Evolutionary conservation across 139 green algal species (phyloP), one percentile per base, ranked within the genome.

Genomic region (Picocystis salinarum): DNA sequence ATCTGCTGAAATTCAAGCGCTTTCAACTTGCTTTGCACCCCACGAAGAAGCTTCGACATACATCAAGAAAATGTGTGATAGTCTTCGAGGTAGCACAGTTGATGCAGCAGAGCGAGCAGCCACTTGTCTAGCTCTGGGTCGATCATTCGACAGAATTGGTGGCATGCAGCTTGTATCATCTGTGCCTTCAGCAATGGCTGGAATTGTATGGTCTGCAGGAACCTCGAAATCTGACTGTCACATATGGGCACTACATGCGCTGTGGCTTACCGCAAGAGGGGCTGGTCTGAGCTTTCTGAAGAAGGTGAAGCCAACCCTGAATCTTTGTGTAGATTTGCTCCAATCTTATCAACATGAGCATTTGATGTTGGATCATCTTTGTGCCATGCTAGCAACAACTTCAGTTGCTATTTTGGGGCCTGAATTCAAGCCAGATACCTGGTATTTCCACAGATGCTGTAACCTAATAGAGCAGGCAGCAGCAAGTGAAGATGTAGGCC

Each of bases 371-470:
- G 62, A 68, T 9, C 59, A 75, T 5, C 60, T 55, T 0, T 59
- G 69, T n/a, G 83, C 74, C 0, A 74, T 76, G 18, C 52, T 95
- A 23, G 82, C 76, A 34, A 95, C 94, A 42, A 73, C 84, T 7
- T 59, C 81, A 27, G 76, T 94, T 13, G 79, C 70, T 12, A 66
- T 83, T 28, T 61, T 93, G 22, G 83, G 83, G 0, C 84, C 84
- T 4, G 84, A 94, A 42, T 69, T 92, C 28, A 52, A 45, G 0
- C 70, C 74, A 10, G 82, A 77, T 22, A 68, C 39, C 6, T 15
- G 40, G 1, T 48, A 66, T 24, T 91, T 93, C 59, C 25, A 42
- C 20, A 20, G 9, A 22, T 42, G 25, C 36, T 7, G 6, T 6
- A 42, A 22, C 9, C 25, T 22, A 9, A 28, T 20, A 22, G 36